Conservation (phyloP, 192 early-diverging fungal species). For the Powellomyces hirtus region DNA sequence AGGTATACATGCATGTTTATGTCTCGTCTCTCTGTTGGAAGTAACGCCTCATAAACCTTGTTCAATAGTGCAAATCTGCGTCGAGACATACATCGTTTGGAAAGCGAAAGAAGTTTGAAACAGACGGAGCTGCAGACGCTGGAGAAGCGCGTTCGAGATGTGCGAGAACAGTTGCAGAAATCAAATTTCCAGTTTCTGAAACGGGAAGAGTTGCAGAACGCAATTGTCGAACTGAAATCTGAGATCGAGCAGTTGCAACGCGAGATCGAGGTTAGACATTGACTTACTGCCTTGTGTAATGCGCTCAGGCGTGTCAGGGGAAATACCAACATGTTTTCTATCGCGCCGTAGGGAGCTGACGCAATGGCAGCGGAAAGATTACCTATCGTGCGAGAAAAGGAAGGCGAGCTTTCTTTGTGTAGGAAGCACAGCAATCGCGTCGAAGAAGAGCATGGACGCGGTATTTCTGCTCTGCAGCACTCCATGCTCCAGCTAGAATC, state of each 20-base stretch:
- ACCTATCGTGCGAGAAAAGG: slow-evolving; percentile 17
- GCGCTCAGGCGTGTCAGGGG: too few relatives aligned
- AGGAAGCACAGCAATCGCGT: neutral
- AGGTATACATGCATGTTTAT: too few relatives aligned
- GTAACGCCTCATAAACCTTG: neutral
- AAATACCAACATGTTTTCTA: too few relatives aligned
- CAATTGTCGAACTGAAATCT: slow-evolving; percentile 39
- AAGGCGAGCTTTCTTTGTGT: slow-evolving; percentile 26
- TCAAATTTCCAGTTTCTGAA: slow-evolving; percentile 41
- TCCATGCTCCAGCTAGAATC: slow-evolving; percentile 19
- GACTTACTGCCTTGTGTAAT: too few relatives aligned
- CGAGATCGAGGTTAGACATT: slow-evolving; percentile 27
- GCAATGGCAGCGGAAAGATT: slow-evolving; percentile 3
- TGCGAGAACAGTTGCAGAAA: slow-evolving; percentile 30
- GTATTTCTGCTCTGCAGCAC: slow-evolving; percentile 4
- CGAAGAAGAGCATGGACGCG: slow-evolving; percentile 8
- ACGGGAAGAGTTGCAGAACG: slow-evolving; percentile 32
- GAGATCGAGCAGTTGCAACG: slow-evolving; percentile 40
- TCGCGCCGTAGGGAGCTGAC: slow-evolving; percentile 33
- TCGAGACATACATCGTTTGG: slow-evolving; percentile 52
- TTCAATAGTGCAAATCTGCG: slow-evolving; percentile 44
- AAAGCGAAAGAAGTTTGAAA: slow-evolving; percentile 48
- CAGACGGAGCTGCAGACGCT: slow-evolving; percentile 49
- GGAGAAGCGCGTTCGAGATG: slow-evolving; percentile 35
- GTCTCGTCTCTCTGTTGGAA: too few relatives aligned